Percentiles rank a stretch among this genome's conserved stretches.
phyloP scores from a whole-genome alignment of 208 protist genomes.

The Herpetomonas tarakana region DNA sequence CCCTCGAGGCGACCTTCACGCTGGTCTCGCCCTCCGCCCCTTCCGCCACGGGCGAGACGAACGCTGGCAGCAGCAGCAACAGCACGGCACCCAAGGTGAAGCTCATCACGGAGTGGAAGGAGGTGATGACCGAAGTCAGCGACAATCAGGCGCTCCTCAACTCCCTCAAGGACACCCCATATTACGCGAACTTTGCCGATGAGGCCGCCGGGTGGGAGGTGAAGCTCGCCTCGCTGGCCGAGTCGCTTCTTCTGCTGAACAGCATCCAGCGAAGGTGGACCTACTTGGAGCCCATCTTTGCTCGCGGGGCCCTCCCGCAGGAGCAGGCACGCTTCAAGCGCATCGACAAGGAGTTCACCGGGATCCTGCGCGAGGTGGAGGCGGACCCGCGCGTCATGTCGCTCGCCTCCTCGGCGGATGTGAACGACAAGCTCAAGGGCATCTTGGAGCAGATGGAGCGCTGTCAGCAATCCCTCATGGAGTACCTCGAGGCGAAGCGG shows the following conservation, averaged over 20 bases:
- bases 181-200: slow-evolving; percentile 92
- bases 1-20: slow-evolving; percentile 84
- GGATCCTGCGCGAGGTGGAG: slow-evolving; percentile 89
- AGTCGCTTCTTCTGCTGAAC: slow-evolving; percentile 88
- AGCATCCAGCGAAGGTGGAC: slow-evolving; percentile 97
- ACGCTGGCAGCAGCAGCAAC: not conserved
- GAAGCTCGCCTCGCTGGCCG: slow-evolving; percentile 86
- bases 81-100: slow-evolving; percentile 52
- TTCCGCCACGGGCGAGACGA: not conserved
- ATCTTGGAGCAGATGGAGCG: slow-evolving; percentile 96
- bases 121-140: slow-evolving; percentile 93
- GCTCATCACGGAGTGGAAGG: slow-evolving; percentile 98
- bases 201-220: slow-evolving; percentile 87
- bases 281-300: slow-evolving; percentile 98
- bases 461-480: slow-evolving; percentile 95
- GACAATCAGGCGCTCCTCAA: slow-evolving; percentile 95
- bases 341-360: slow-evolving; percentile 95
- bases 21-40: slow-evolving; percentile 67
- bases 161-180: slow-evolving; percentile 96
- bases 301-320: slow-evolving; percentile 93
- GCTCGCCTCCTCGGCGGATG: slow-evolving; percentile 76
- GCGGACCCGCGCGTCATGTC: slow-evolving; percentile 91
- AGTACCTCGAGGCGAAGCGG: slow-evolving; percentile 98
- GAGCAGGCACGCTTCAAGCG: slow-evolving; percentile 95
- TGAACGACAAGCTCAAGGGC: slow-evolving; percentile 80